Base-by-base conservation (phyloP, 352 stramenopile genomes). In the Pythium phragmitis region DNA sequence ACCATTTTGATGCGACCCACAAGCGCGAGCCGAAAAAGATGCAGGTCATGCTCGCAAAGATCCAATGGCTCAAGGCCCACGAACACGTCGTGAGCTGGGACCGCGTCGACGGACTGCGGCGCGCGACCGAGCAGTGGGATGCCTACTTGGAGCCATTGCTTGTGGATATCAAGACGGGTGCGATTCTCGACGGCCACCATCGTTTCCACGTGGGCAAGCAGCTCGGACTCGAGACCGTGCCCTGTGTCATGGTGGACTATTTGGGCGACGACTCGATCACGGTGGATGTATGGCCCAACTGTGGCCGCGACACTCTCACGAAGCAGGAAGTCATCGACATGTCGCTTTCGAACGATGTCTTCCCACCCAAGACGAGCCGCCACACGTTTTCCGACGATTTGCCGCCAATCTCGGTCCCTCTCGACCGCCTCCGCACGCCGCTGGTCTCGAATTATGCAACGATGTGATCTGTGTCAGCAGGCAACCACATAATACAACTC, bases 1-100 rank as follows among this genome's bases (percentile, higher is more conserved):
- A 90, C 76, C 84, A 85, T 63, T 91, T 95, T 45, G 82, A 93
- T 50, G 77, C 81, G 42, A 77, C 65, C 21, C 82, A 76, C 17
- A 75, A 88, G 61, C 84, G 85, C 3, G 74, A 85, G 50, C 87
- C 87, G 6, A 88, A 87, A 60, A 87, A 85, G 39, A 60, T 82
- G 14, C 59, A 28, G 5, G 79, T 95, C 26, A 70, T 83, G 51
- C 46, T 93, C 13, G 87, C 80, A 12, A 70, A 78, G 4, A 60
- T 95, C 21, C 49, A 63, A 46, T 95, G 87, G 87, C 73, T 95
- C 19, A 93, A 95, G 62, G 74, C 82, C 21, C 87, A 95, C 50
- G 87, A 95, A 57, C 82, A 92, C 33, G 85, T 95, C 8, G 87
- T 95, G 52, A 93, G 87, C 61, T 92, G 82, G 79, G 81, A 91